phyloP scores from a whole-genome alignment of 208 protist genomes.

The Wallacemonas sp. region DNA sequence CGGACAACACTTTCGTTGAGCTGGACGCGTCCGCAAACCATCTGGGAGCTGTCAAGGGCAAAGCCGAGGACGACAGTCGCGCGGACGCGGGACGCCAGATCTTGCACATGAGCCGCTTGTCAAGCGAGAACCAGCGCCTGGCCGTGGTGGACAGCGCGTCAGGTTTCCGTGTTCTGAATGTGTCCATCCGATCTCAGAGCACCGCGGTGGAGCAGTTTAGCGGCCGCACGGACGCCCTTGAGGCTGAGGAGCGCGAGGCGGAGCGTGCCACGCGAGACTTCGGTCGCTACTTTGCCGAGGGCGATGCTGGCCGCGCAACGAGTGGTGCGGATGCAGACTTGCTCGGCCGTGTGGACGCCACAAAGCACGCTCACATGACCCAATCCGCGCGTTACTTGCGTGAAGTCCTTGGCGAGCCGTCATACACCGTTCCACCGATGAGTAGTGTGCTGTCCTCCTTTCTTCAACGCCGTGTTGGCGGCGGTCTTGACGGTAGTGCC shows the following conservation, averaged over 20 bases:
- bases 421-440: constrained; percentile 81
- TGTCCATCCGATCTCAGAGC: constrained; percentile 15
- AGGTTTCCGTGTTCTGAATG: constrained; percentile 57
- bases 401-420: constrained; percentile 65
- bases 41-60: constrained; percentile 24
- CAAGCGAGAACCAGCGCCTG: constrained; percentile 33
- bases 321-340: constrained; percentile 24
- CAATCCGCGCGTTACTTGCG: constrained; percentile 43
- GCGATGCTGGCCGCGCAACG: constrained; percentile 10
- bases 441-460: constrained; percentile 70
- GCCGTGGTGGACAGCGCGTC: constrained; percentile 60
- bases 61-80: not conserved
- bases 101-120: constrained; percentile 39
- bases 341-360: constrained; percentile 1
- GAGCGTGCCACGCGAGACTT: constrained; percentile 4
- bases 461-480: constrained; percentile 30
- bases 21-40: constrained; percentile 18
- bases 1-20: constrained; percentile 43
- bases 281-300: constrained; percentile 12
- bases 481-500: not conserved
- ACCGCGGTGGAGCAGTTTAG: constrained; percentile 28
- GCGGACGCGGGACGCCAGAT: constrained; percentile 19
- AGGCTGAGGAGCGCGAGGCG: not conserved
- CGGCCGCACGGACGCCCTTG: not conserved
- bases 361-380: constrained; percentile 26